Base-by-base conservation (phyloP, 164 flowering plant genomes). In the Chimonanthus praecox region DNA sequence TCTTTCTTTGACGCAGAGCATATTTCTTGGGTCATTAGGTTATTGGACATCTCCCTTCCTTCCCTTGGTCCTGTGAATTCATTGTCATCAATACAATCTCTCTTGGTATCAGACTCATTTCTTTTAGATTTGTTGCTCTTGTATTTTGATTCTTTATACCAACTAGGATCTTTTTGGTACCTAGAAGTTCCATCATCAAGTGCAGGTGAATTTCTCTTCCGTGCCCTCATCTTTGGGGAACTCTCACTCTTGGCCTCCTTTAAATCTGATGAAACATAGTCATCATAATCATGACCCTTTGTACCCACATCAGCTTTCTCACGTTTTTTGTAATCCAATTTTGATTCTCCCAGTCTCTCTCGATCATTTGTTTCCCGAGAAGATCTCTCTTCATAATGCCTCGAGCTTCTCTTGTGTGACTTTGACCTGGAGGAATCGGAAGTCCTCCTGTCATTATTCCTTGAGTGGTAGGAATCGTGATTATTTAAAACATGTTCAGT, bases 391-490 rank as follows among this genome's bases (percentile, higher is more conserved):
- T 72, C 75, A 8, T 7, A 16, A 51, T 68, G 71, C 69, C 68
- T 72, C 5, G 74, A 72, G 49, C 75, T 72, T 68, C 69, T 62
- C 79, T 58, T 72, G 72, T 71, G 70, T 61, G 70, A 63, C 68
- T 68, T 76, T 45, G 72, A 72, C 54, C 72, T 62, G 18, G 75
- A 62, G 51, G 65, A 51, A 68, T 76, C 75, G 2, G 72, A 7
- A 15, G 63, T 72, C 44, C 48, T 68, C 75, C 75, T 68, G 46
- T 67, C 75, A 61, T 33, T 33, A 33, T 50, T 71, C 78, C 78
- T 76, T 11, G 68, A 58, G 67, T 21, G 61, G 60, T 43, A 20
- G 58, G 74, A 76, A 72, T 68, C 79, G 68, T 62, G 15, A 61
- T 48, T 46, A 20, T 67, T 47, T 46, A 49, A 46, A 62, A 62